phyloP scores from a whole-genome alignment of 164 flowering plant species.

The Umbellularia californica region DNA sequence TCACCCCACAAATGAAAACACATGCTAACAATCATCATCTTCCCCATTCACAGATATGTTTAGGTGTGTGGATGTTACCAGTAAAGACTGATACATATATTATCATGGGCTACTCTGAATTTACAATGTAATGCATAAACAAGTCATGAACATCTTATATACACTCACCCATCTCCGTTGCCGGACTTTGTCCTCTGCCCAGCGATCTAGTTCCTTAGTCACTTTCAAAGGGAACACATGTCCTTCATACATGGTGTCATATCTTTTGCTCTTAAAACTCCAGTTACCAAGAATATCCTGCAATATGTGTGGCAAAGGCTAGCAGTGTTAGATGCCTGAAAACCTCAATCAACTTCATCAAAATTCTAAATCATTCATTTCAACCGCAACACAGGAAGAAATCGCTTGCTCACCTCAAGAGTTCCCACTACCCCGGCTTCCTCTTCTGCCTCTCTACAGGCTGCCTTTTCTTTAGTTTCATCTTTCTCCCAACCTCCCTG shows the following conservation, averaged over 20 bases:
- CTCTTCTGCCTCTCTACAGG: conserved; percentile 56
- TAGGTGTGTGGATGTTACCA: too few relatives aligned
- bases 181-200: conserved; percentile 65
- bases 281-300: conserved; percentile 60
- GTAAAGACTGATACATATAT: too few relatives aligned
- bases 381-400: background rate
- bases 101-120: too few relatives aligned
- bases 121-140: too few relatives aligned
- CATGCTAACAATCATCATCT: too few relatives aligned
- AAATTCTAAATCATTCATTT: background rate
- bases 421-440: conserved; percentile 73
- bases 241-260: conserved; percentile 56
- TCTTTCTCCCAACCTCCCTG: conserved; percentile 89
- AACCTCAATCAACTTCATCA: background rate
- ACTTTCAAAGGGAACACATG: conserved; percentile 73
- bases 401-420: conserved; percentile 31
- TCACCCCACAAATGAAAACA: too few relatives aligned
- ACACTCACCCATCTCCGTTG: conserved; percentile 62
- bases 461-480: conserved; percentile 59
- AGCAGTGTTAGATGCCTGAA: background rate
- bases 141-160: background rate
- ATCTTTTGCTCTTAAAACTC: conserved; percentile 65
- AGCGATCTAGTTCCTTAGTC: conserved; percentile 53
- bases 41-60: too few relatives aligned
- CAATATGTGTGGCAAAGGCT: background rate